Base-by-base conservation (phyloP, 2,329 filamentous ascomycete species). In the Alternaria gansuensis region DNA sequence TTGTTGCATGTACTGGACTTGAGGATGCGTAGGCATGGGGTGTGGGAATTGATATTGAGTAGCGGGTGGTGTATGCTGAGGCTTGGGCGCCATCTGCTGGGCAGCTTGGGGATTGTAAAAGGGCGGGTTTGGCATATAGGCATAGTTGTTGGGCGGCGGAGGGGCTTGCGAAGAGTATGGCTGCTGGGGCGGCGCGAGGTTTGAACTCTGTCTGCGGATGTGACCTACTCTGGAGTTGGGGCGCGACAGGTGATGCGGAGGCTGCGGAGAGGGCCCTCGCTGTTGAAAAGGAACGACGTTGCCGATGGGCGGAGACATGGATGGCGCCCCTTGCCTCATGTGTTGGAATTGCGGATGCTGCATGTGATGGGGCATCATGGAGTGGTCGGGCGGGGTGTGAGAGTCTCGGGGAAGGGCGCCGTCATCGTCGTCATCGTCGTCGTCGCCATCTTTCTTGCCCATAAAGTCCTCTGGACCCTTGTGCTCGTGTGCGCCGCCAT, bases 391-490 rank as follows among this genome's bases (percentile, higher is more conserved):
- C 79, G 84, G 81, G 50, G 83, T 82, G 54, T 82, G 78, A 28
- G 91, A 91, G 62, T 87, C 87, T 60, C 88, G 87, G 7, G 89
- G 89, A 45, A 90, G 90, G 6, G 90, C 91, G 58, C 84, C 89
- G 29, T 75, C 74, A 28, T 92, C 89, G 36, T 93, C 90, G 24
- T 91, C 91, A 14, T 96, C 93, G 49, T 95, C 92, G 66, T 90
- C 90, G 63, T 90, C 90, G 57, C 82, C 82, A 59, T 85, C 86
- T 58, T 83, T 83, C 78, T 90, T 90, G 65, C 92, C 92, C 73
- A 90, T 91, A 79, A 97, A 99, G 79, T 99, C 95, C 54, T 86
- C 85, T 0, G 95, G 95, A 2, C 94, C 94, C 81, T 98, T 99
- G 81, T 98, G 94, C 78, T 99, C 95, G 78, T 95, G 96, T 43